Evolutionary conservation across 2,329 filamentous ascomycete genomes (phyloP), one percentile per base, ranked within the genome.

Genomic region (Talaromyces amestolkiae): DNA sequence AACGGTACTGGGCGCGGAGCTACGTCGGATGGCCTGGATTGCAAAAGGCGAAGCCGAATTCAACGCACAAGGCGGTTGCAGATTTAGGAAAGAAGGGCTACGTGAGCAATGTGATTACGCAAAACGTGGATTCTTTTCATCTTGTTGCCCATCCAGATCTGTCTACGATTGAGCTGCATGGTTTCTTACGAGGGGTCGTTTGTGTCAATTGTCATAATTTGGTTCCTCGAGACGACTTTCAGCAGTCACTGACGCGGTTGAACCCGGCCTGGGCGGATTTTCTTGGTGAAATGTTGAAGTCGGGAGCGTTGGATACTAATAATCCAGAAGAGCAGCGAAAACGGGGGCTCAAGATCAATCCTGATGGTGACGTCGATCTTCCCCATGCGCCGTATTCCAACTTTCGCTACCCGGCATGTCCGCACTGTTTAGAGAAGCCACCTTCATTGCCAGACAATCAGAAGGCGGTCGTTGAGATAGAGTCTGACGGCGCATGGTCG

Each of bases 41-140:
- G 69, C 82, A 90, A 73, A 89, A 87, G 68, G 91, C 92, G n/a
- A 82, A 81, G 65, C 93, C 94, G 13, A 98, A 98, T 74, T 80
- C 82, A 3, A 89, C 88, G 1, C 95, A 99, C 79, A 84, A 86
- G 74, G 92, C 93, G 2, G 86, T 98, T 65, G 84, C 86, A 61
- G 84, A 89, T 68, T 81, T 98, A 41, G 91, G 87, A 2, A 78
- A 84, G 4, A 80, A 95, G 69, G 93, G 93, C 2, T 79, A 93
- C 59, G 82, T 97, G 49, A 86, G 85, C 65, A 87, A 82, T 62
- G 91, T 97, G 66, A 88, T 99, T 70, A 98, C 95, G 47, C 95
- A 99, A 76, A 98, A 98, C 74, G 95, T 99, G 61, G 95, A 99
- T 79, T 97, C 93, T 2, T 96, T 99, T 75, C 95, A 99, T 77